Conservation (phyloP, 2,329 filamentous ascomycete genomes). For the Cladosporium colombiae region DNA sequence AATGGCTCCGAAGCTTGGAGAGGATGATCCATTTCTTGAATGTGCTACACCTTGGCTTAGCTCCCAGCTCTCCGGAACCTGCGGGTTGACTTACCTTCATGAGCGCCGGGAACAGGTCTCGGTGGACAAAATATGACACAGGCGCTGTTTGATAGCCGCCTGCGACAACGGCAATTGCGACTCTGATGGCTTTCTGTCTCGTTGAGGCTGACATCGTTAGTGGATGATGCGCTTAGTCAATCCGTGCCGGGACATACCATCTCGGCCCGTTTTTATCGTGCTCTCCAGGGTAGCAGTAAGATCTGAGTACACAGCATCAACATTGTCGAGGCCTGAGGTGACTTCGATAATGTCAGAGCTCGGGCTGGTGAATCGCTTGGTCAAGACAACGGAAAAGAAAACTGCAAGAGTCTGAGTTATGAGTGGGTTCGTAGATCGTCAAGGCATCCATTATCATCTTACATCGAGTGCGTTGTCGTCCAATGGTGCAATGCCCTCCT, state of each 20-base stretch:
- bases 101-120: slow-evolving; percentile 88
- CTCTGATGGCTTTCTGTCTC: slow-evolving; percentile 76
- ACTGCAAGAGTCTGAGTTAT: slow-evolving; percentile 76
- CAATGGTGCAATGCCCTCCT: slow-evolving; percentile 59
- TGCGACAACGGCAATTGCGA: slow-evolving; percentile 79
- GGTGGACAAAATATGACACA: slow-evolving; percentile 90
- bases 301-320: slow-evolving; percentile 83
- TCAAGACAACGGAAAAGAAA: slow-evolving; percentile 78
- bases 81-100: slow-evolving; percentile 73
- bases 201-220: slow-evolving; percentile 60
- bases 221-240: background rate
- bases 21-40: slow-evolving; percentile 56
- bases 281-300: slow-evolving; percentile 80
- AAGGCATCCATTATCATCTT: slow-evolving; percentile 37
- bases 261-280: slow-evolving; percentile 76
- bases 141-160: slow-evolving; percentile 96
- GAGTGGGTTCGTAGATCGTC: slow-evolving; percentile 41
- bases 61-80: background rate
- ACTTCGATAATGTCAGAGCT: slow-evolving; percentile 93
- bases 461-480: slow-evolving; percentile 86
- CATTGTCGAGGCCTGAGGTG: slow-evolving; percentile 82
- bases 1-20: slow-evolving; percentile 69
- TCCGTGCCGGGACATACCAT: slow-evolving; percentile 57
- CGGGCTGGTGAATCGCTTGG: slow-evolving; percentile 90
- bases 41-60: slow-evolving; percentile 56